Percentiles rank a stretch among this genome's conserved stretches.
These are phyloP conservation scores for Ophiostoma quercus DNA, from an alignment of 2,329 filamentous ascomycete genomes.

Conservation along the genomic window DNA sequence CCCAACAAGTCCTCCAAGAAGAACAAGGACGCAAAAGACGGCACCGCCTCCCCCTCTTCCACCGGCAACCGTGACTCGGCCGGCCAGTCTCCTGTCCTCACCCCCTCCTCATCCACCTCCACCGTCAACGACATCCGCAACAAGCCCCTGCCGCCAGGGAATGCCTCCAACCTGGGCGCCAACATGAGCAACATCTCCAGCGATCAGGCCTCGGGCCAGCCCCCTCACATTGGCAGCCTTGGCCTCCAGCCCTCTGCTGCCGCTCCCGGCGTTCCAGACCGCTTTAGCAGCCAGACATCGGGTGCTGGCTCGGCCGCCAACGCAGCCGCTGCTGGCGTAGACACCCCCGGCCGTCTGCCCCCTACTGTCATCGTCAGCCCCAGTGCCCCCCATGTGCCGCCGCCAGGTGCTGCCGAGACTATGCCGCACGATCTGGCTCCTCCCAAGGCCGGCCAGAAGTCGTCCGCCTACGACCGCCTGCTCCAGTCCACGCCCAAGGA, in stretches of 20 bases:
- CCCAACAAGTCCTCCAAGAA: conserved; percentile 77
- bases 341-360: conserved; percentile 61
- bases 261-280: conserved; percentile 36
- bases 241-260: conserved; percentile 28
- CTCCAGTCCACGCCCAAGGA: conserved; percentile 94
- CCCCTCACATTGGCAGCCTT: conserved; percentile 36
- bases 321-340: conserved; percentile 41
- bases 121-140: conserved; percentile 79
- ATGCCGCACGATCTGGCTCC: conserved; percentile 97
- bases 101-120: conserved; percentile 84
- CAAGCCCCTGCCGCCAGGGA: conserved; percentile 65
- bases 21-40: conserved; percentile 67
- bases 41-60: conserved; percentile 73
- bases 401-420: conserved; percentile 88
- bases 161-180: conserved; percentile 40
- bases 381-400: conserved; percentile 86
- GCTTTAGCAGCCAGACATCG: conserved; percentile 36
- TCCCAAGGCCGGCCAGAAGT: conserved; percentile 86
- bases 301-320: conserved; percentile 41
- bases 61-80: conserved; percentile 45
- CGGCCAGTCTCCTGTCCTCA: conserved; percentile 60
- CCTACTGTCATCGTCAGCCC: conserved; percentile 93
- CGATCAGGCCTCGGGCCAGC: conserved; percentile 33
- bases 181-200: conserved; percentile 22
- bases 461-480: conserved; percentile 80